Percentiles rank a stretch among this genome's conserved stretches.
Conservation (phyloP, 2,329 filamentous ascomycete genomes). For the Aspergillus costaricaensis region DNA sequence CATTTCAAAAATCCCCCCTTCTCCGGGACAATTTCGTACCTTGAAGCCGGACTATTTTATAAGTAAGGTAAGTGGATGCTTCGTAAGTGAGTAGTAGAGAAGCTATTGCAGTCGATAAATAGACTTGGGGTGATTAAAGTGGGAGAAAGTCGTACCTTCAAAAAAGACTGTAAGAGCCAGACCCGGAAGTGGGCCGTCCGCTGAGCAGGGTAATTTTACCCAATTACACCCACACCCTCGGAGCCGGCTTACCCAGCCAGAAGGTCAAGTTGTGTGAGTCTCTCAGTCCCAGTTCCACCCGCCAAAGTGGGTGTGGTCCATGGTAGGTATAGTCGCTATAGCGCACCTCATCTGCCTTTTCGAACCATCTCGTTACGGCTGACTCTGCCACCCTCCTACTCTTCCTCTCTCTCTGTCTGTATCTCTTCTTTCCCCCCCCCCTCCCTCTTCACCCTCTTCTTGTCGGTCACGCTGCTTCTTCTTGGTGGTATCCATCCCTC, state of each 20-base stretch:
- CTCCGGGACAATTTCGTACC: too few species aligned
- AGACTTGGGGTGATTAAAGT: neutral
- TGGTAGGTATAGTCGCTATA: slow-evolving; percentile 5
- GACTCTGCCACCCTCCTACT: slow-evolving; percentile 12
- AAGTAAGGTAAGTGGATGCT: too few species aligned
- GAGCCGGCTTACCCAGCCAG: neutral
- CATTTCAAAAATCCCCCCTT: too few species aligned
- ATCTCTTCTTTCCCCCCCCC: neutral
- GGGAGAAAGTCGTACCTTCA: neutral
- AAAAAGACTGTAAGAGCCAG: neutral
- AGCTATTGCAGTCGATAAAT: too few species aligned
- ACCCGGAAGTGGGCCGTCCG: slow-evolving; percentile 8
- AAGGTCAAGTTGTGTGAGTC: neutral
- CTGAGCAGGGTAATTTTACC: slow-evolving; percentile 4
- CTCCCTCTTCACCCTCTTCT: slow-evolving; percentile 9
- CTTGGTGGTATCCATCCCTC: neutral
- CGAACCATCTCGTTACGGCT: slow-evolving; percentile 12
- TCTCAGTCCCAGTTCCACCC: neutral
- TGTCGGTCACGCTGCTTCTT: neutral
- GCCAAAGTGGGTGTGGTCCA: neutral
- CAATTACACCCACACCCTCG: neutral
- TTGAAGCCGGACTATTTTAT: too few species aligned
- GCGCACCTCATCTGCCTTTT: slow-evolving; percentile 5
- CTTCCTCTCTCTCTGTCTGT: slow-evolving; percentile 9
- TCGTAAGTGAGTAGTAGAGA: too few species aligned